A percentile compares a stretch with the other conserved stretches of the same genome.
phyloP scores from a whole-genome alignment of 257 asterid genomes.

The Primulina huaijiensis region DNA sequence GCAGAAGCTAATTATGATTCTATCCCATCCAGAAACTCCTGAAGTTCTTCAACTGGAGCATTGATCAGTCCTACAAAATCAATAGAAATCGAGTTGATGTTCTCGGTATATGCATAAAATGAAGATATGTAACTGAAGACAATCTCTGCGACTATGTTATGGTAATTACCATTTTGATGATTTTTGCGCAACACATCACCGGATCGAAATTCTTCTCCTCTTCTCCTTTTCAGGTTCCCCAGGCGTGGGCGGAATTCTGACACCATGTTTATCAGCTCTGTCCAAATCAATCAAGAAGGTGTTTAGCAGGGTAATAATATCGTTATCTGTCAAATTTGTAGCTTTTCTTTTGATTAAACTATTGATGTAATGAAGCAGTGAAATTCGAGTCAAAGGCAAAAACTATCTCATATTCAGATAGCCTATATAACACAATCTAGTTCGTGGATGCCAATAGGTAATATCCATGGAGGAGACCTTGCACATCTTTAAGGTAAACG shows the following conservation, averaged over 20 bases:
- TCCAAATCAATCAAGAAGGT: constrained; percentile 19
- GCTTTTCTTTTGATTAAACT: not conserved
- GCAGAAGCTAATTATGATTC: not conserved
- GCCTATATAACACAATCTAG: not conserved
- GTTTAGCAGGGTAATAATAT: not conserved
- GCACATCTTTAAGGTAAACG: not conserved
- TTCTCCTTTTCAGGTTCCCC: constrained; percentile 45
- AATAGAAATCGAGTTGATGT: constrained; percentile 6
- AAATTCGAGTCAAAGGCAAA: not conserved
- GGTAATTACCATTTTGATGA: constrained; percentile 32
- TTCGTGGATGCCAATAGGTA: not conserved
- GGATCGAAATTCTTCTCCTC: constrained; percentile 34
- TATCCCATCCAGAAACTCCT: constrained; percentile 45
- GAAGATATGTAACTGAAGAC: not conserved
- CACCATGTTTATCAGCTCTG: constrained; percentile 49
- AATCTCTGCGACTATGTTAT: constrained; percentile 9
- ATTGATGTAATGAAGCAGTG: not conserved
- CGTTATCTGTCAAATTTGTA: constrained; percentile 12
- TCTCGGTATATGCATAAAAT: constrained; percentile 1
- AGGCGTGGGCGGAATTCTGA: constrained; percentile 47
- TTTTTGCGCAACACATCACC: constrained; percentile 26
- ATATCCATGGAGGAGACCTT: not conserved
- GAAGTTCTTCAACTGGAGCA: constrained; percentile 41
- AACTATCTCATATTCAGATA: not conserved
- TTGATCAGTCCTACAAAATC: constrained; percentile 42